phyloP scores from a whole-genome alignment of 2,329 filamentous ascomycete genomes.

The Neoarthrinium moseri region DNA sequence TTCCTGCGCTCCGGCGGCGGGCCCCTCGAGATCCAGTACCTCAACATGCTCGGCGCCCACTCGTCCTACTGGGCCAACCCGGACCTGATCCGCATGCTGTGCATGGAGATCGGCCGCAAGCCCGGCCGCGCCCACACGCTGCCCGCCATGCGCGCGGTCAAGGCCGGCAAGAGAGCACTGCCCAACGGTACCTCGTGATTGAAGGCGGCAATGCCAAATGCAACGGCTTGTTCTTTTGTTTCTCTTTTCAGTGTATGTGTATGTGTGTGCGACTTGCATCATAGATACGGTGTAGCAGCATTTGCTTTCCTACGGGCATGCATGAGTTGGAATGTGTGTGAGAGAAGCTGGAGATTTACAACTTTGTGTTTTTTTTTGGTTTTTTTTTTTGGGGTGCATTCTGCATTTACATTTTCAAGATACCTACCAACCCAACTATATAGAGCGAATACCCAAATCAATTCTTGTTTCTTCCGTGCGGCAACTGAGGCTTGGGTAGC shows the following conservation, averaged over 20 bases:
- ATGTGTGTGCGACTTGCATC: too few relatives aligned
- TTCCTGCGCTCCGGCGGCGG: conserved; percentile 82
- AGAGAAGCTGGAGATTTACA: too few relatives aligned
- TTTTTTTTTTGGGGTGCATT: not conserved
- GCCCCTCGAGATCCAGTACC: conserved; percentile 88
- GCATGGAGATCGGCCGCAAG: conserved; percentile 78
- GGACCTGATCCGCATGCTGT: conserved; percentile 89
- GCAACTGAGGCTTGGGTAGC: not conserved
- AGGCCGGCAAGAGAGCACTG: conserved; percentile 42
- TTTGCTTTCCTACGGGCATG: too few relatives aligned
- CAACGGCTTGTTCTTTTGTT: too few relatives aligned
- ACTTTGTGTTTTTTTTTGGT: too few relatives aligned
- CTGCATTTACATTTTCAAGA: too few relatives aligned
- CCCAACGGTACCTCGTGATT: conserved; percentile 9
- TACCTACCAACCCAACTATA: not conserved
- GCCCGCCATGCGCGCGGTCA: conserved; percentile 58
- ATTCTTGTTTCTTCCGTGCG: not conserved
- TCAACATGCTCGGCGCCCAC: conserved; percentile 96
- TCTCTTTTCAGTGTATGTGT: too few relatives aligned
- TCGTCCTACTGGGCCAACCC: conserved; percentile 87
- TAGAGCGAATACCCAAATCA: conserved; percentile 8
- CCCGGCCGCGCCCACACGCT: conserved; percentile 63
- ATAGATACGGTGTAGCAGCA: too few relatives aligned
- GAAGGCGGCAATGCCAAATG: too few relatives aligned
- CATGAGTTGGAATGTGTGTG: too few relatives aligned